Evolutionary conservation across 2,329 filamentous ascomycete genomes (phyloP).

Genomic region (Trichophyton mentagrophytes): DNA sequence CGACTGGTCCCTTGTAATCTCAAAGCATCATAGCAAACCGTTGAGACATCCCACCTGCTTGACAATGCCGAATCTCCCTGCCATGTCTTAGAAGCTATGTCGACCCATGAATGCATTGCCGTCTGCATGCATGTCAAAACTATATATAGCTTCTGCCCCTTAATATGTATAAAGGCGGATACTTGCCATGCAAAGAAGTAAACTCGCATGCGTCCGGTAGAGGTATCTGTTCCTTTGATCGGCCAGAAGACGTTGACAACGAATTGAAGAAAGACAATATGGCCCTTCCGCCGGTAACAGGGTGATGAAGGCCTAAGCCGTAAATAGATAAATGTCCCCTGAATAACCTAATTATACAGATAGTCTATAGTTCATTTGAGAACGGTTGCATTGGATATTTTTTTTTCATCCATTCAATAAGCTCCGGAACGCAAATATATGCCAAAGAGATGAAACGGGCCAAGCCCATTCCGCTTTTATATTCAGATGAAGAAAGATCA

Average conservation of each 20-base stretch:
- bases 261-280: neutral
- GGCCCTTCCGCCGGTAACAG: neutral
- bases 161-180: neutral
- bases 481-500: neutral
- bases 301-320: no score
- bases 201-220: neutral
- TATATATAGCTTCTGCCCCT: neutral
- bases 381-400: no score
- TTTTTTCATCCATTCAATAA: no score
- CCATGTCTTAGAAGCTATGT: neutral
- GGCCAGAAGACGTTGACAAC: neutral
- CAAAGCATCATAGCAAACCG: neutral
- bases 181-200: neutral
- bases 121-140: neutral
- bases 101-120: neutral
- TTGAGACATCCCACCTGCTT: no score
- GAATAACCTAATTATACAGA: no score
- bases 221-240: neutral
- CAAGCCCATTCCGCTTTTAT: no score
- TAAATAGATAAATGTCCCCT: no score
- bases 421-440: no score
- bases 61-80: no score
- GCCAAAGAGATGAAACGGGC: no score
- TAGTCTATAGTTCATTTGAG: no score
- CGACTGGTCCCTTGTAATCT: no score